Base-by-base conservation (phyloP, 1,284 basidiomycete species). In the Ceratobasidium sp. region DNA sequence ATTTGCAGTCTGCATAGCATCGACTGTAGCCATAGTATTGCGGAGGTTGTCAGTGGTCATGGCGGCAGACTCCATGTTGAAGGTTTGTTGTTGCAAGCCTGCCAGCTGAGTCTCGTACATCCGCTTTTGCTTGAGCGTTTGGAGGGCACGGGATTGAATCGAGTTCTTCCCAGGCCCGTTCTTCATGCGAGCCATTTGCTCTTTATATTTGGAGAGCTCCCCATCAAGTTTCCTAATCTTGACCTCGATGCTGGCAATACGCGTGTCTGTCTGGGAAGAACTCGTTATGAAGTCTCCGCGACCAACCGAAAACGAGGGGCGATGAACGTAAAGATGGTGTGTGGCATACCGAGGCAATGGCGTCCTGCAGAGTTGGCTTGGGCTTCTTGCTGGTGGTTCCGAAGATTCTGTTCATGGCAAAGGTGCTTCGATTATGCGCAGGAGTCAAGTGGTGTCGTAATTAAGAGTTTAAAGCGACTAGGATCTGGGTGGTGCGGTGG, bases 11-110 rank as follows among this genome's bases (percentile, higher is more conserved):
- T 95, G 90, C 96, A 99, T 98, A 4, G 96, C 97, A 78, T 98
- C 95, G 26, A 99, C 91, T 0, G 97, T 99, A n/a, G 96, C 97
- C 97, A 99, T 99, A 77, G 97, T 99, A 80, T 98, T 99, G 75
- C 95, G 89, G 77, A 99, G 82, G 81, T 99, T 99, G 82, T 99
- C 97, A 3, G 97, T 98, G 18, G 95, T 92, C 81, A 99, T 90
- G 10, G 92, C 89, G 28, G 97, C 93, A 75, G 94, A 96, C 83
- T 99, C 97, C 94, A 99, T 99, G 82, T 99, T 99, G 85, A 95
- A 99, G 26, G 93, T 91, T 81, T 99, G 97, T 80, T 99, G 97
- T 59, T 92, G 86, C 14, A 99, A 86, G 80, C 98, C 95, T 9
- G 88, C 86, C 43, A 98, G 86, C 81, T 99, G 97, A 16, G 84